phyloP scores from a whole-genome alignment of 495 filamentous ascomycete species.

The Lophiostoma macrostomum region DNA sequence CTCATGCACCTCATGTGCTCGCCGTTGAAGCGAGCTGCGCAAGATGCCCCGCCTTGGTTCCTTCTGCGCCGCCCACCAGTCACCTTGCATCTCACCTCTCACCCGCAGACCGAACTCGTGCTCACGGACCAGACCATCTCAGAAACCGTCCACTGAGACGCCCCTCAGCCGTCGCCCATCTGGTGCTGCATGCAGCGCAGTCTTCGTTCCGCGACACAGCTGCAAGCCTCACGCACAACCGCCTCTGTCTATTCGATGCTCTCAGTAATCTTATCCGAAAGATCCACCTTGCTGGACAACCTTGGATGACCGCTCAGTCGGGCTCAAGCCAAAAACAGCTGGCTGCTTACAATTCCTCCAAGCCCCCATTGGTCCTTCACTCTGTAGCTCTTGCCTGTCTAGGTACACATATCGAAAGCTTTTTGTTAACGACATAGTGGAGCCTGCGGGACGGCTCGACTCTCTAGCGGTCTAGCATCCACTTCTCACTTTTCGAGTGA shows the following conservation, averaged over 20 bases:
- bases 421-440: too few relatives aligned
- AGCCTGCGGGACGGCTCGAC: too few relatives aligned
- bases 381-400: too few relatives aligned
- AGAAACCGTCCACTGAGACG: constrained; percentile 13
- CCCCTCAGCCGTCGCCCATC: constrained; percentile 12
- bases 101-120: constrained; percentile 1
- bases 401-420: too few relatives aligned
- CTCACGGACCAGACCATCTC: not conserved
- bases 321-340: constrained; percentile 3
- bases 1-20: not conserved
- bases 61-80: not conserved
- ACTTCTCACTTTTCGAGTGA: not conserved
- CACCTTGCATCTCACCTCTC: constrained; percentile 7
- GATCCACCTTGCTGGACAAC: constrained; percentile 14
- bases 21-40: not conserved
- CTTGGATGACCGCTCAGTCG: constrained; percentile 19
- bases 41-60: not conserved
- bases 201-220: constrained; percentile 9
- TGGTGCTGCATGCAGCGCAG: constrained; percentile 4
- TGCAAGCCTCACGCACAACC: constrained; percentile 18
- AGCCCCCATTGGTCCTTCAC: not conserved
- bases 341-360: not conserved
- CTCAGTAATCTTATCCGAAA: constrained; percentile 20
- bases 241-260: constrained; percentile 16
- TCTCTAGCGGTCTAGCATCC: constrained; percentile 4